Evolutionary conservation across 2,329 filamentous ascomycete species (phyloP).

Genomic region (Magnaporthiopsis incrustans): DNA sequence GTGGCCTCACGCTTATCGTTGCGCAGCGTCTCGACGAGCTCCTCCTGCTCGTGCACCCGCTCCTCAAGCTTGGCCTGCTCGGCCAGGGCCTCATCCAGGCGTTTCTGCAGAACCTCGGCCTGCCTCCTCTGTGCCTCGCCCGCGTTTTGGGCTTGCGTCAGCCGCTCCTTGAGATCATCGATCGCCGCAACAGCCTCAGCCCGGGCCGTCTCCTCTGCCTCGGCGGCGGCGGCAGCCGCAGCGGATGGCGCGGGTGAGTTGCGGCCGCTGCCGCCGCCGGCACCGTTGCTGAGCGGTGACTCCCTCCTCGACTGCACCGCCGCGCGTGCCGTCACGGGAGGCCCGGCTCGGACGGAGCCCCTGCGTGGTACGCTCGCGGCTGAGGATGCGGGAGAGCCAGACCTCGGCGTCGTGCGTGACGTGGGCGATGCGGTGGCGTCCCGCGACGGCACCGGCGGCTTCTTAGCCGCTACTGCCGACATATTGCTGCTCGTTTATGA

Average conservation of each 20-base stretch:
- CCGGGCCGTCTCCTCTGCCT: constrained; percentile 62
- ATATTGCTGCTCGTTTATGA: constrained; percentile 23
- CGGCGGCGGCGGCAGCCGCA: constrained; percentile 28
- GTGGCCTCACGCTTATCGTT: constrained; percentile 80
- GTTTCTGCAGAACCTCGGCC: constrained; percentile 72
- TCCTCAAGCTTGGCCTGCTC: constrained; percentile 85
- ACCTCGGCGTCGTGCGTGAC: constrained; percentile 27
- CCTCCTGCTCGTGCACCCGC: constrained; percentile 75
- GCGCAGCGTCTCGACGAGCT: constrained; percentile 70
- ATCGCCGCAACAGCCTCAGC: constrained; percentile 72
- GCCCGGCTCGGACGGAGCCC: constrained; percentile 56
- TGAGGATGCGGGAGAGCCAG: constrained; percentile 36
- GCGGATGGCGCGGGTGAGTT: constrained; percentile 19
- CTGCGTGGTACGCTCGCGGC: constrained; percentile 41
- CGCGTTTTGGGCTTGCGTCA: constrained; percentile 70
- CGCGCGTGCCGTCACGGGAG: constrained; percentile 66
- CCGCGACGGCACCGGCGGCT: constrained; percentile 40
- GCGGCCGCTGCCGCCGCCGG: constrained; percentile 16
- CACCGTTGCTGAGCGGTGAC: constrained; percentile 31
- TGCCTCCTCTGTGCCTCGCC: constrained; percentile 80
- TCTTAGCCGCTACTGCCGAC: constrained; percentile 44
- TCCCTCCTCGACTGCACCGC: constrained; percentile 51
- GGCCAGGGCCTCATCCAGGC: constrained; percentile 76
- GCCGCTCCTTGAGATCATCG: constrained; percentile 75
- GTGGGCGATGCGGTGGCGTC: constrained; percentile 31